A percentile compares a stretch with the other conserved stretches of the same genome.
These are phyloP conservation scores for Trichoderma polysporum DNA, from an alignment of 2,329 filamentous ascomycete genomes.

Conservation along the genomic window DNA sequence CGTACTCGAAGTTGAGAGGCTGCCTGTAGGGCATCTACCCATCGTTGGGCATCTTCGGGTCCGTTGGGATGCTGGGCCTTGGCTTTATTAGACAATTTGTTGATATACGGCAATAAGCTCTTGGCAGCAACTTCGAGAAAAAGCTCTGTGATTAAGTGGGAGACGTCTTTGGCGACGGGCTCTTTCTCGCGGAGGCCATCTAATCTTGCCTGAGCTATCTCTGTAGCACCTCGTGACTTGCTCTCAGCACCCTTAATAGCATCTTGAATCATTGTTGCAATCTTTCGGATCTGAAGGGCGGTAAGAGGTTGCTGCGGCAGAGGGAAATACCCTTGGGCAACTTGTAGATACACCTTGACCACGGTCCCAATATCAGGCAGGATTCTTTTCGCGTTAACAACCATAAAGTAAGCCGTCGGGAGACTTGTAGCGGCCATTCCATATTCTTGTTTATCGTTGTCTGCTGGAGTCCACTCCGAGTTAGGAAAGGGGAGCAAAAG, in stretches of 20 bases:
- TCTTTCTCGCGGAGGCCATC: neutral
- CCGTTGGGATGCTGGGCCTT: neutral
- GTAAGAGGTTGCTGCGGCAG: neutral
- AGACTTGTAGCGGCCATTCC: neutral
- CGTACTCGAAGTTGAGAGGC: neutral
- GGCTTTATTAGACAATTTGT: neutral
- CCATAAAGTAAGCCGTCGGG: constrained; percentile 1
- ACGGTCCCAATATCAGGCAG: neutral
- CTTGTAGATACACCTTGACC: neutral
- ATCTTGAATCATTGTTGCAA: neutral
- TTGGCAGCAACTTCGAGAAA: neutral
- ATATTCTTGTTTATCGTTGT: neutral
- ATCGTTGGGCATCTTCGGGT: neutral
- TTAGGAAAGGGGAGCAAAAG: neutral
- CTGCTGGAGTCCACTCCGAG: neutral
- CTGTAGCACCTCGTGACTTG: neutral
- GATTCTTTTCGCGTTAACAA: neutral
- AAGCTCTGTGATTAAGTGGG: neutral
- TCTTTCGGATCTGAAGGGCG: neutral
- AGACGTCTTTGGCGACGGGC: neutral
- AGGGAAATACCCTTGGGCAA: neutral
- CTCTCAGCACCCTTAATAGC: neutral
- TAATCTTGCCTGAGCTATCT: neutral
- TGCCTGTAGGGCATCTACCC: neutral
- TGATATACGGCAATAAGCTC: neutral